These are phyloP conservation scores for Lotmaria passim DNA, from an alignment of 208 protist species.

Conservation along the genomic window DNA sequence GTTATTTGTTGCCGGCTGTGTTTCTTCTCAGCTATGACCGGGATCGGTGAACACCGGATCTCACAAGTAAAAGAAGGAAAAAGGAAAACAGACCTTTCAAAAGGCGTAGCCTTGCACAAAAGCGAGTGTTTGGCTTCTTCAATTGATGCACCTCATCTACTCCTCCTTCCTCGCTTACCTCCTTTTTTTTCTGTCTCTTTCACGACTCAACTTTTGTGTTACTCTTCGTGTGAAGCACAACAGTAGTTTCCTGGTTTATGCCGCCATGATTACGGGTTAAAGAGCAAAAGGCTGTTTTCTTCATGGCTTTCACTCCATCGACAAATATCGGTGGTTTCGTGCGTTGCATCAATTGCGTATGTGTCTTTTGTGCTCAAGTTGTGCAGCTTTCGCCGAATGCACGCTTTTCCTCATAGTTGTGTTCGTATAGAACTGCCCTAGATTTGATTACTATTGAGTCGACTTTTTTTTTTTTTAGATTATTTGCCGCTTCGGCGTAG, in stretches of 20 bases:
- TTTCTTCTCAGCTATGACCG: too few relatives aligned
- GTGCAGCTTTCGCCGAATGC: constrained; percentile 40
- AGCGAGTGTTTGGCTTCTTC: too few relatives aligned
- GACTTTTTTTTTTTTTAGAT: constrained; percentile 14
- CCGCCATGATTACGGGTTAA: not conserved
- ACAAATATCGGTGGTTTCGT: too few relatives aligned
- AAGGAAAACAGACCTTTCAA: too few relatives aligned
- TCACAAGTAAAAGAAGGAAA: too few relatives aligned
- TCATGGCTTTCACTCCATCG: too few relatives aligned
- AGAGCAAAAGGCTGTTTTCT: too few relatives aligned
- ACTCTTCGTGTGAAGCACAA: not conserved
- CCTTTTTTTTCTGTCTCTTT: not conserved
- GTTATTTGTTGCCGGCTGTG: too few relatives aligned
- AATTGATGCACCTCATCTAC: not conserved
- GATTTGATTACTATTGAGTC: constrained; percentile 9
- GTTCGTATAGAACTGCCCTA: constrained; percentile 49
- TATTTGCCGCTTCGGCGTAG: not conserved
- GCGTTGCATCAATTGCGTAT: too few relatives aligned
- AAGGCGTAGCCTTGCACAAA: too few relatives aligned
- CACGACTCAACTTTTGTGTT: not conserved
- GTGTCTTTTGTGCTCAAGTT: not conserved
- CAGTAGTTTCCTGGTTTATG: not conserved
- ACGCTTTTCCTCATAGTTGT: constrained; percentile 28
- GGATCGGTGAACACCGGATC: too few relatives aligned
- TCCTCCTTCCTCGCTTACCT: not conserved